Evolutionary conservation across 2,329 filamentous ascomycete genomes (phyloP).

Genomic region (Penicillium decumbens): DNA sequence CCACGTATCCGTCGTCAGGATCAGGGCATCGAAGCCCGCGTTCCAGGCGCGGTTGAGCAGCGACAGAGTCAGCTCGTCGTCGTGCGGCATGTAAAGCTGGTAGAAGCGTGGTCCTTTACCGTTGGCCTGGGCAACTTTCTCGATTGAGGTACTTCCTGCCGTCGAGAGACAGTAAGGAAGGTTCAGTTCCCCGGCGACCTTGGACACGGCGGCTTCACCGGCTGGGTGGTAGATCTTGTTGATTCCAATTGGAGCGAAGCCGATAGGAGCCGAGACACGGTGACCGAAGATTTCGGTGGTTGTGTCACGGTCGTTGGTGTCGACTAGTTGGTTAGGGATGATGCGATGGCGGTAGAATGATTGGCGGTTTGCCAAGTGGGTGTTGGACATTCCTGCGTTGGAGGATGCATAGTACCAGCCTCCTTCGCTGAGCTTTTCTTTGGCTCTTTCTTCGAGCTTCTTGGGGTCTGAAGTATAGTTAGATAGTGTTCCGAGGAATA

Average conservation of each 20-base stretch:
- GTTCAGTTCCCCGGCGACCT: constrained; percentile 56
- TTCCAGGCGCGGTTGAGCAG: constrained; percentile 54
- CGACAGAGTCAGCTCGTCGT: constrained; percentile 56
- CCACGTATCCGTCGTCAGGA: constrained; percentile 62
- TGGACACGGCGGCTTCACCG: constrained; percentile 57
- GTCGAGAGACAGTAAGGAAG: constrained; percentile 58
- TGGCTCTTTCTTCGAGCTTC: constrained; percentile 56
- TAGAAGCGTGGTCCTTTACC: constrained; percentile 54
- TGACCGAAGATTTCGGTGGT: constrained; percentile 57
- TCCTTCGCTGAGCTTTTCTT: constrained; percentile 52
- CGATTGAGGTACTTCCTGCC: constrained; percentile 54
- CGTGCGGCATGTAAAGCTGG: constrained; percentile 61
- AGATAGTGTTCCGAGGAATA: background rate
- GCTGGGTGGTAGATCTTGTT: constrained; percentile 60
- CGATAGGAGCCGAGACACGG: constrained; percentile 55
- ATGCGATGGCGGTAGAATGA: constrained; percentile 62
- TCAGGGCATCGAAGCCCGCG: constrained; percentile 54
- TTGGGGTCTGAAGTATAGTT: constrained; percentile 42
- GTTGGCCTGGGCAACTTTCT: constrained; percentile 55
- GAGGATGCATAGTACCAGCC: constrained; percentile 46
- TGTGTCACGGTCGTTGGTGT: constrained; percentile 57
- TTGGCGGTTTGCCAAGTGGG: constrained; percentile 56
- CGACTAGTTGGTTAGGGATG: constrained; percentile 57
- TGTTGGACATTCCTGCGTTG: constrained; percentile 51
- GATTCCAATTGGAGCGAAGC: constrained; percentile 62